Evolutionary conservation across 2,329 filamentous ascomycete genomes (phyloP).

Genomic region (Monosporascus sp.): DNA sequence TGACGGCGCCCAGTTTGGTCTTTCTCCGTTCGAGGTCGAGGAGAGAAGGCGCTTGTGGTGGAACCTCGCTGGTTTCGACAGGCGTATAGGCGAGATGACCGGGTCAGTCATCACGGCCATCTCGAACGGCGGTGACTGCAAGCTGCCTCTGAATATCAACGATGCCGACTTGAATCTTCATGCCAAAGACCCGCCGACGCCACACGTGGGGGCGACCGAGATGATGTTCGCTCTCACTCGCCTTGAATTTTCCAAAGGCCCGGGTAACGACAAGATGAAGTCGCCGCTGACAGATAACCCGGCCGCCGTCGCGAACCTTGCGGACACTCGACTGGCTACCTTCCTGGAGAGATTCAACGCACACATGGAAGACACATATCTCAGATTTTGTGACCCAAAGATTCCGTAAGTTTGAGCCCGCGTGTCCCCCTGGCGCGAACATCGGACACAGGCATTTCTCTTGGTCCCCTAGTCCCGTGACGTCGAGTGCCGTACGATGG

Average conservation of each 20-base stretch:
- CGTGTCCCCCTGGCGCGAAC: background rate
- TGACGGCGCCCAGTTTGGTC: constrained; percentile 48
- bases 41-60: constrained; percentile 70
- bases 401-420: constrained; percentile 34
- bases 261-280: constrained; percentile 41
- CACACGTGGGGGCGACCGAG: constrained; percentile 50
- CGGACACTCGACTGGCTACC: constrained; percentile 43
- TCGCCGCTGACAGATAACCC: constrained; percentile 28
- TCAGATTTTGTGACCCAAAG: constrained; percentile 51
- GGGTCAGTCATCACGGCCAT: constrained; percentile 53
- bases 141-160: constrained; percentile 55
- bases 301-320: constrained; percentile 41
- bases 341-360: constrained; percentile 49
- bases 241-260: constrained; percentile 52
- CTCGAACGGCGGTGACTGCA: constrained; percentile 49
- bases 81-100: constrained; percentile 62
- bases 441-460: background rate
- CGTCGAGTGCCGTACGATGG: background rate
- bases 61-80: constrained; percentile 64
- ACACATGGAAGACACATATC: constrained; percentile 52
- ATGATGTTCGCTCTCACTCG: constrained; percentile 55
- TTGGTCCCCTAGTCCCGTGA: background rate
- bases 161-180: constrained; percentile 54
- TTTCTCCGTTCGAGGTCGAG: constrained; percentile 59
- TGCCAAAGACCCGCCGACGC: constrained; percentile 47